Evolutionary conservation across 306 rosid genomes (phyloP).

Genomic region (Ammopiptanthus mongolicus): DNA sequence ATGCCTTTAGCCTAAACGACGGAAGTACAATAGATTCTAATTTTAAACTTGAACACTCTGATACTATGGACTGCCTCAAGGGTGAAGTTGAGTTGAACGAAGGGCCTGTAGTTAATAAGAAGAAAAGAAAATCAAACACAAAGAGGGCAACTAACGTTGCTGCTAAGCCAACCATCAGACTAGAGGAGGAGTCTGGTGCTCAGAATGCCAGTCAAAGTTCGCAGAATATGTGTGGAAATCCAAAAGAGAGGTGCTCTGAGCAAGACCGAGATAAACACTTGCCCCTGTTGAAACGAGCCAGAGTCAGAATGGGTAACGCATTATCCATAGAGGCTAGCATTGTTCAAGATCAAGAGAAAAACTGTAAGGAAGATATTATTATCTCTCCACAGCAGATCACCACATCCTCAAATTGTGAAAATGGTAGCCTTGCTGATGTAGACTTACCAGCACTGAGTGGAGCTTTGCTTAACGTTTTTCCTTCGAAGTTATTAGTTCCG

Average conservation of each 20-base stretch:
- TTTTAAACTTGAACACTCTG: constrained; percentile 55
- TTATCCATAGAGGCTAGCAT: constrained; percentile 36
- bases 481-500: constrained; percentile 37
- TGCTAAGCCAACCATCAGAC: constrained; percentile 25
- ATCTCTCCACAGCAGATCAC: constrained; percentile 26
- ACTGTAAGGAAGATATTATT: constrained; percentile 32
- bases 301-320: constrained; percentile 85
- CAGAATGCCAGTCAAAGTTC: constrained; percentile 41
- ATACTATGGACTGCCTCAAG: constrained; percentile 48
- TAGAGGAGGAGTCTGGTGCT: constrained; percentile 41
- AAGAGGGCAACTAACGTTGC: constrained; percentile 47
- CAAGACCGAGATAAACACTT: constrained; percentile 90
- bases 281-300: constrained; percentile 88
- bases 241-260: constrained; percentile 39
- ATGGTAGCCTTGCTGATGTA: constrained; percentile 37
- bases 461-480: constrained; percentile 30
- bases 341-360: constrained; percentile 41
- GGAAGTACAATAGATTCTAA: constrained; percentile 57
- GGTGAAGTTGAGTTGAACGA: constrained; percentile 51
- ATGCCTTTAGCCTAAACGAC: constrained; percentile 57
- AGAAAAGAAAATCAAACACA: constrained; percentile 75
- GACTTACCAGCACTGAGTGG: constrained; percentile 28
- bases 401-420: constrained; percentile 37
- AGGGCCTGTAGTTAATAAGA: constrained; percentile 52
- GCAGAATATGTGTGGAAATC: constrained; percentile 44